Base-by-base conservation (phyloP, 345 rosid genomes). In the Boechera stricta region DNA sequence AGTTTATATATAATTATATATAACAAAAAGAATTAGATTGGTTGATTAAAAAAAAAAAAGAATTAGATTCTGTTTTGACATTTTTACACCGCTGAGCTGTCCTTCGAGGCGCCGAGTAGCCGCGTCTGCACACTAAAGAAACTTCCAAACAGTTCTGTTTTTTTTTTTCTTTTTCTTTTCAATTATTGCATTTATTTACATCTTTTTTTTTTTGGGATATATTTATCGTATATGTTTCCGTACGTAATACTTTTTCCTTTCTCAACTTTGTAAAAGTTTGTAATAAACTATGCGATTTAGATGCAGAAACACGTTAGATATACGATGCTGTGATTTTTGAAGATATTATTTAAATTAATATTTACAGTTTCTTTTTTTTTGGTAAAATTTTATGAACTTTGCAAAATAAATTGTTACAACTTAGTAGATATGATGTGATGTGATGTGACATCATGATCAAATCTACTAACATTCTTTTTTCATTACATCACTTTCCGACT, bases 11-110 rank as follows among this genome's bases (percentile, higher is more conserved):
- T 13, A 15, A 1, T 5, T 29, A 18, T 32, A 55, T 2, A 62
- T 26, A 54, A 21, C n/a, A 4, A 77, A 63, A 39, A 64, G 51
- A 44, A 55, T 55, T 56, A 33, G 70, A 73, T 79, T 79, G 21
- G 21, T 18, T 18, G 21, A 18, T 16, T 16, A 16, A 18, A 18
- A 18, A 18, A 18, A 18, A 4, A 77, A 63, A 39, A 64, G 51
- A 44, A 55, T 55, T 56, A 33, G 70, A 73, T 79, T 79, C 71
- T 73, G 16, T 63, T 67, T 77, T 78, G 77, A 77, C 81, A 48
- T 36, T 48, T 64, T 31, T 9, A 49, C 65, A 79, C 54, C 53
- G 10, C 6, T 67, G 65, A 61, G 64, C 78, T 73, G 78, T 79
- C 65, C 10, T 73, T 59, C 1, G 42, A 67, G 35, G 63, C 77